Evolutionary conservation across 768 basidiomycete genomes (phyloP).

Genomic region (Mycena filopes): DNA sequence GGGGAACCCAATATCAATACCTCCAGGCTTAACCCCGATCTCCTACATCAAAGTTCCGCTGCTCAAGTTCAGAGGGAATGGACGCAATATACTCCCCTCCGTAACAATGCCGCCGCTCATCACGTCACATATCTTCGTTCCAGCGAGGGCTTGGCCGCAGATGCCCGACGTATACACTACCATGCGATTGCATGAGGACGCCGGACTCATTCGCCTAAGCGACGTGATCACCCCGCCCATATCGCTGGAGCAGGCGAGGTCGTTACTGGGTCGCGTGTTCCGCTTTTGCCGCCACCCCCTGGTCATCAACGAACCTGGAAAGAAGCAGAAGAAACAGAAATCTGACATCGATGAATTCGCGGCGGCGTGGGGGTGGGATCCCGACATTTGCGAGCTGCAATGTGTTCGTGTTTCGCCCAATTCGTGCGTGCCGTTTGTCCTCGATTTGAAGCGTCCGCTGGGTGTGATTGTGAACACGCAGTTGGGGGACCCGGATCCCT

Average conservation of each 20-base stretch:
- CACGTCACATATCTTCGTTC: not conserved
- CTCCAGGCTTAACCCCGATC: not conserved
- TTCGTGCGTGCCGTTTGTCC: not conserved
- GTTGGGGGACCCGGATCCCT: too few relatives aligned
- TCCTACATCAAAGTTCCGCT: not conserved
- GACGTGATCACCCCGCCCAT: not conserved
- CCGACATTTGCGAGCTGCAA: not conserved
- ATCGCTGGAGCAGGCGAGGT: not conserved
- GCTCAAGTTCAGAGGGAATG: not conserved
- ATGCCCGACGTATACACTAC: too few relatives aligned
- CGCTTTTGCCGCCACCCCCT: not conserved
- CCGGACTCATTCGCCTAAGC: not conserved
- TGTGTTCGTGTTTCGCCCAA: not conserved
- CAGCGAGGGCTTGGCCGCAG: too few relatives aligned
- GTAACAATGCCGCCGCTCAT: not conserved
- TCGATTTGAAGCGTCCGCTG: not conserved
- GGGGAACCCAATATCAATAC: not conserved
- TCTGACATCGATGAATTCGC: not conserved
- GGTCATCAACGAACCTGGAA: not conserved
- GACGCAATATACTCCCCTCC: not conserved
- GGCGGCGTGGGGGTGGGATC: not conserved
- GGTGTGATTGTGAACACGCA: too few relatives aligned
- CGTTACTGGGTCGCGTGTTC: not conserved
- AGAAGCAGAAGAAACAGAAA: not conserved
- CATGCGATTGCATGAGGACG: too few relatives aligned